Evolutionary conservation across 2,329 filamentous ascomycete genomes (phyloP).

Genomic region (Exserohilum turcica): DNA sequence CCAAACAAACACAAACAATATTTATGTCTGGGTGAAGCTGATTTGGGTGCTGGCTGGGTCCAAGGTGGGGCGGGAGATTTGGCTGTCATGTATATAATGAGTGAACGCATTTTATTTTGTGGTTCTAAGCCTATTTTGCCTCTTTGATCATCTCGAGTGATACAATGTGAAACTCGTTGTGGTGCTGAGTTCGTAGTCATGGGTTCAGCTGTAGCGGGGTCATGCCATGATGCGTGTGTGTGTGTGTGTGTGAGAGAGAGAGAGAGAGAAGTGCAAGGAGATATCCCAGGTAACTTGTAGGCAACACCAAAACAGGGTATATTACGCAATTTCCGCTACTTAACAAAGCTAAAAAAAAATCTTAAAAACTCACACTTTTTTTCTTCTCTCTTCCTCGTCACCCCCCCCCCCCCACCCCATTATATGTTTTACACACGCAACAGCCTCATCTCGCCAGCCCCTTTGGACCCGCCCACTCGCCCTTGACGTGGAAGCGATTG

Average conservation of each 20-base stretch:
- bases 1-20: too few species aligned
- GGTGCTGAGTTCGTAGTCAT: background rate
- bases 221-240: background rate
- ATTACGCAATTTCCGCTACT: background rate
- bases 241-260: too few species aligned
- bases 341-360: too few species aligned
- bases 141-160: background rate
- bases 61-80: background rate
- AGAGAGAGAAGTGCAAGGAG: background rate
- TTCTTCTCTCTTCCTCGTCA: background rate
- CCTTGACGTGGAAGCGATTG: conserved; percentile 64
- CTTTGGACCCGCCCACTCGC: conserved; percentile 65
- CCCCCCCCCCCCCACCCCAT: background rate
- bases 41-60: too few species aligned
- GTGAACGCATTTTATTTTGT: background rate
- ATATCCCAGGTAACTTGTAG: too few species aligned
- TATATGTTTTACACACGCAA: background rate
- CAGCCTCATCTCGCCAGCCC: conserved; percentile 48
- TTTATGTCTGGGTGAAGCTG: background rate
- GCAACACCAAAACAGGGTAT: background rate
- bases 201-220: background rate
- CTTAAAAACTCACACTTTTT: too few species aligned
- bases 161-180: background rate
- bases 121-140: background rate
- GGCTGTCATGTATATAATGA: background rate